Evolutionary conservation across 768 basidiomycete genomes (phyloP), one percentile per base, ranked within the genome.

Genomic region (Tricholoma flavovirens): DNA sequence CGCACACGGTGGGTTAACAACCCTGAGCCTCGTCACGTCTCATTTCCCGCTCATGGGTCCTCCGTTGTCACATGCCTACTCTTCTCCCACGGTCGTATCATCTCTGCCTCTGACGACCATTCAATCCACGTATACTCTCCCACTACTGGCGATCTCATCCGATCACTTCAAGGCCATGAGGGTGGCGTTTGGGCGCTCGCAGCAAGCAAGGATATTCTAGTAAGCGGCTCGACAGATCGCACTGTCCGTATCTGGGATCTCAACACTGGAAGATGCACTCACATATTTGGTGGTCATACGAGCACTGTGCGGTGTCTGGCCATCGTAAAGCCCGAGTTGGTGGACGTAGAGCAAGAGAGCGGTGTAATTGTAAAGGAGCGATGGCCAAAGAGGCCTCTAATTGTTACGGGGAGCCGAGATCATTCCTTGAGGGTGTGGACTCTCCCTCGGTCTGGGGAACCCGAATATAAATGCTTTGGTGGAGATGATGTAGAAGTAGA

Each of bases 111-210:
- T 0, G 96, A 99, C 70, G 95, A 98, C 71, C 93, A 98, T 64
- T 90, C 93, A 3, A 97, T 98, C 65, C 91, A 95, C 66, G 85
- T 99, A 46, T 98, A 96, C 69, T 88, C 87, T 21, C 94, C 92
- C n/a, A 69, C 80, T 24, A 90, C 87, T 0, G 96, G 96, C 11
- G 78, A 83, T 35, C 79, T 90, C 19, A 69, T 87, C 4, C 83
- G 81, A 40, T 82, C 86, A 1, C 78, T 98, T 42, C 80, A 89
- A 56, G 96, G 95, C 3, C 95, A 98, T 64, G 90, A 93, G 62
- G 95, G 95, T 50, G 95, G 95, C 15, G 93, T 98, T 1, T 98
- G 95, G 95, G 94, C 95, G 14, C 75, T 98, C n/a, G 89, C 90
- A 4, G 87, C 88, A 33, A 91, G 81, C 69, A 91, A 90, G 75